Base-by-base conservation (phyloP, 1,284 basidiomycete genomes). In the Wolfiporia cocos region DNA sequence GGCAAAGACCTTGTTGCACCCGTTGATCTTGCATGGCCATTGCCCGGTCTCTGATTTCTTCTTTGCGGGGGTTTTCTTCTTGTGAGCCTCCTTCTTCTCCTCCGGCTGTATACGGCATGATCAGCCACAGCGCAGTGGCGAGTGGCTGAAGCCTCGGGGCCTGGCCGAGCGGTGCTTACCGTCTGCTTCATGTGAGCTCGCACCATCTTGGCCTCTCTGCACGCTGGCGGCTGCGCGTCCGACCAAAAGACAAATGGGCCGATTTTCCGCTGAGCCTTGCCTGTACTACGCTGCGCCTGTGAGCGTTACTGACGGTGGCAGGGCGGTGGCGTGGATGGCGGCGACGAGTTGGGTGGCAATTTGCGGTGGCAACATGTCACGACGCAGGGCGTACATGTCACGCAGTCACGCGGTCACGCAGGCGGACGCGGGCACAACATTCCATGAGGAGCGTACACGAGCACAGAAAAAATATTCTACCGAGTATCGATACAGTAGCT, bases 21-120 rank as follows among this genome's bases (percentile, higher is more conserved):
- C 83, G 54, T 79, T 74, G 53, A 86, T 84, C 58, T 76, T 78
- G 66, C 83, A 86, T 5, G 83, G 79, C 84, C 84, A 86, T 39
- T 78, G 57, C 6, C 75, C 73, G 6, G 73, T 68, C 46, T 70
- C 68, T 2, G 66, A 55, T 31, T 64, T 58, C 54, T 76, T 79
- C 63, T 71, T 74, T 53, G 66, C 71, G 19, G 53, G 49, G 7
- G 56, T 51, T 11, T 59, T 50, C 51, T 58, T 64, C 57, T 64
- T 68, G 34, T 67, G 61, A 10, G 64, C 44, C 36, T 75, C 71
- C 55, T 71, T 74, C 61, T 68, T 74, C 57, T 72, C 70, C 39
- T 74, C 73, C 29, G 59, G 54, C 67, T 71, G 45, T 17, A 38
- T 40, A 49, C 42, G 35, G 38, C 21, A 44, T 34, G 39, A 49